Conservation (phyloP, 2,329 filamentous ascomycete species). For the Fusarium humuli region DNA sequence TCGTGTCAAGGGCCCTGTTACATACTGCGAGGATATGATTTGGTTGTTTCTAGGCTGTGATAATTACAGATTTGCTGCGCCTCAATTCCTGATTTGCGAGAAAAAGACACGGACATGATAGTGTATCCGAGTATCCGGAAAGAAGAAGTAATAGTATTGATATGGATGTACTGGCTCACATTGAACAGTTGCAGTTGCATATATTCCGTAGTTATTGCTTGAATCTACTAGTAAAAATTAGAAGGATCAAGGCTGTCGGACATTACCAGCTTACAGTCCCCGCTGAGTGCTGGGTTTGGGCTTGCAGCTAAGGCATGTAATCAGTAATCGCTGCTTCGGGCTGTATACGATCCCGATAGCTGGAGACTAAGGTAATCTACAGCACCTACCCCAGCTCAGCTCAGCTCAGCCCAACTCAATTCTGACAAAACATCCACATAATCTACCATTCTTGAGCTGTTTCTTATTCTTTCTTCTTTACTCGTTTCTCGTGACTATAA, state of each 20-base stretch:
- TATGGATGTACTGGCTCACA: not conserved
- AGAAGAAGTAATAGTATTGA: not conserved
- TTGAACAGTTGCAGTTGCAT: too few relatives aligned
- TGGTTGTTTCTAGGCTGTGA: conserved; percentile 2
- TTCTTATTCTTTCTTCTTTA: not conserved
- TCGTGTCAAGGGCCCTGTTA: conserved; percentile 9
- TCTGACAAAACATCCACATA: conserved; percentile 33
- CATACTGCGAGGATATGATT: conserved; percentile 9
- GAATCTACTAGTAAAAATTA: not conserved
- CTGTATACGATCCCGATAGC: conserved; percentile 24
- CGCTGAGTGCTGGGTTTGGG: conserved; percentile 1
- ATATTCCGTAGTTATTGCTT: too few relatives aligned
- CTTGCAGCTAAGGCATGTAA: not conserved
- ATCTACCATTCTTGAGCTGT: conserved; percentile 4
- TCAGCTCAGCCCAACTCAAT: conserved; percentile 26
- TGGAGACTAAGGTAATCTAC: not conserved
- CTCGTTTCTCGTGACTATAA: not conserved
- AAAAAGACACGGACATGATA: not conserved
- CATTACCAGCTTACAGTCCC: conserved; percentile 10
- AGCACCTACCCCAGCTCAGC: conserved; percentile 3
- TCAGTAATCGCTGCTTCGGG: conserved; percentile 22
- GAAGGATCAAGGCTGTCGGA: not conserved
- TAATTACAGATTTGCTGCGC: conserved; percentile 27
- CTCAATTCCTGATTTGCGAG: conserved; percentile 20
- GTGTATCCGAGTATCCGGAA: not conserved